Conservation (phyloP, 257 asterid genomes). For the Avicennia marina region DNA sequence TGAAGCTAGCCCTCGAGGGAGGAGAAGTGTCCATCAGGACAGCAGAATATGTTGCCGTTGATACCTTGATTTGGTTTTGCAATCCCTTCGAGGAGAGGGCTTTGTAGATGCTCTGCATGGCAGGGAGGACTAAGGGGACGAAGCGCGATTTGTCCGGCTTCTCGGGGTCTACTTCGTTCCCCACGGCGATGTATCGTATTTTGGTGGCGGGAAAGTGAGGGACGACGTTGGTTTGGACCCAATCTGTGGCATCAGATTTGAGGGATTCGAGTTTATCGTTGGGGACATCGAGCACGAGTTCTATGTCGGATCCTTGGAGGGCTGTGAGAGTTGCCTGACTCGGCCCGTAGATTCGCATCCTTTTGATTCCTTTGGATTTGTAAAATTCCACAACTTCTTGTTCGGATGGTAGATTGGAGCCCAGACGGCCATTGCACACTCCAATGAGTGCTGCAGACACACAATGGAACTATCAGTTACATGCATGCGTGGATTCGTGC, state of each 20-base stretch:
- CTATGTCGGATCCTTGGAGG: constrained; percentile 25
- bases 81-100: constrained; percentile 5
- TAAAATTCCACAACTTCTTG: constrained; percentile 19
- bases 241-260: constrained; percentile 18
- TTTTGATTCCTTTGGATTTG: constrained; percentile 19
- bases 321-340: constrained; percentile 17
- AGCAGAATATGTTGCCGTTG: constrained; percentile 25
- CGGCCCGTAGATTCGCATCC: constrained; percentile 27
- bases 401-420: constrained; percentile 21
- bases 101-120: constrained; percentile 26
- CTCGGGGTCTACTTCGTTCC: constrained; percentile 39
- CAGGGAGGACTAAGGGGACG: constrained; percentile 18
- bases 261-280: constrained; percentile 19
- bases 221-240: constrained; percentile 32
- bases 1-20: constrained; percentile 21
- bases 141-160: neutral
- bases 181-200: constrained; percentile 34
- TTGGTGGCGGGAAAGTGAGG: constrained; percentile 22
- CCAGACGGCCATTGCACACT: constrained; percentile 30
- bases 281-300: constrained; percentile 32
- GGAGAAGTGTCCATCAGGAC: constrained; percentile 25
- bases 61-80: constrained; percentile 27
- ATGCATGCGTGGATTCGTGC: neutral
- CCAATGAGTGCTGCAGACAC: constrained; percentile 13
- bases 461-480: neutral